A percentile compares a stretch with the other conserved stretches of the same genome.
Evolutionary conservation across 176 grass and related monocot species (phyloP).

Genomic region (Oryza rufipogon): DNA sequence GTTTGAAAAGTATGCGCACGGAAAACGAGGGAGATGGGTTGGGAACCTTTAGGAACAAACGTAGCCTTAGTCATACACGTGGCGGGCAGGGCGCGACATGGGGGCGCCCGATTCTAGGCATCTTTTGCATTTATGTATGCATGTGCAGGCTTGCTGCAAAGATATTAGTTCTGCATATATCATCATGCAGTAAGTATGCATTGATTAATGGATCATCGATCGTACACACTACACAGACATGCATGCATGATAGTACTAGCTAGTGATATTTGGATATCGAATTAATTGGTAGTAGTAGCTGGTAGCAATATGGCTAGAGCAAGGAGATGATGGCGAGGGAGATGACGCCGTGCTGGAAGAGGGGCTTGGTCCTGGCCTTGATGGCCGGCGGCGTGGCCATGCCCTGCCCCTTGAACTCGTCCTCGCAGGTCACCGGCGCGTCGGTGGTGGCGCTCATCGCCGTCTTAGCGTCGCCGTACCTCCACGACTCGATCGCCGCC

Average conservation of each 20-base stretch:
- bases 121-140: too few species aligned
- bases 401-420: slow-evolving; percentile 56
- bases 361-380: slow-evolving; percentile 21
- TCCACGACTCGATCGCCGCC: slow-evolving; percentile 33
- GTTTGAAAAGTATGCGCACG: too few species aligned
- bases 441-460: slow-evolving; percentile 53
- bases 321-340: slow-evolving; percentile 60
- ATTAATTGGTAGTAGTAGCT: neutral
- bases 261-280: neutral
- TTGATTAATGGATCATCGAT: too few species aligned
- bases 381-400: slow-evolving; percentile 43
- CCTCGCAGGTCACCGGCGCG: slow-evolving; percentile 51
- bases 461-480: slow-evolving; percentile 56
- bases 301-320: neutral
- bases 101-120: too few species aligned
- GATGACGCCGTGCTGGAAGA: slow-evolving; percentile 57
- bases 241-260: neutral
- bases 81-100: too few species aligned
- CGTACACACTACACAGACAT: too few species aligned
- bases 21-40: too few species aligned
- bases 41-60: too few species aligned
- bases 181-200: too few species aligned
- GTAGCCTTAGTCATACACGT: too few species aligned
- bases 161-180: too few species aligned
- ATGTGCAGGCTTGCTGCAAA: too few species aligned